Conservation (phyloP, 108 stramenopile species). For the Fragilaria radians region DNA sequence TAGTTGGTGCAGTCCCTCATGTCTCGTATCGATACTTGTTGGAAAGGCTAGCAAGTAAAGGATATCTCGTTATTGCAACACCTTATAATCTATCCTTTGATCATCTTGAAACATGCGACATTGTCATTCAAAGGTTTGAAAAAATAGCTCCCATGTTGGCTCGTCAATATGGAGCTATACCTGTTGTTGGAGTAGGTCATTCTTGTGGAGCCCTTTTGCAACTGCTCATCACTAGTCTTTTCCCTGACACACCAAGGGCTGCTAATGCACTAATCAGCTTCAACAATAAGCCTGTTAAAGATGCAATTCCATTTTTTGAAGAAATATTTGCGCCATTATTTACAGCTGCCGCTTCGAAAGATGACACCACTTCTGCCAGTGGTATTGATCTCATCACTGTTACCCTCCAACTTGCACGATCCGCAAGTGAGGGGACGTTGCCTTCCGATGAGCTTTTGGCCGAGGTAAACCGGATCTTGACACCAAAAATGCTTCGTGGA, state of each 20-base stretch:
- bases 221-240: slow-evolving; percentile 79
- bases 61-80: slow-evolving; percentile 89
- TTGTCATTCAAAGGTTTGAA: slow-evolving; percentile 77
- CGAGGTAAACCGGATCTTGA: neutral
- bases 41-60: slow-evolving; percentile 71
- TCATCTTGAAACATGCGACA: slow-evolving; percentile 83
- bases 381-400: slow-evolving; percentile 25
- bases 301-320: slow-evolving; percentile 84
- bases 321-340: slow-evolving; percentile 83
- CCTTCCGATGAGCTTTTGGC: slow-evolving; percentile 61
- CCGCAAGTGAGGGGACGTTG: slow-evolving; percentile 32
- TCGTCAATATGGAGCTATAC: slow-evolving; percentile 80
- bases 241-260: slow-evolving; percentile 89
- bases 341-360: slow-evolving; percentile 39
- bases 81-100: slow-evolving; percentile 91
- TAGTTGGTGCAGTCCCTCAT: slow-evolving; percentile 87
- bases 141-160: slow-evolving; percentile 64
- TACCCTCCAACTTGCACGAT: slow-evolving; percentile 29
- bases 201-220: slow-evolving; percentile 86
- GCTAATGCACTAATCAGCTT: slow-evolving; percentile 86
- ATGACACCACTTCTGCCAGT: slow-evolving; percentile 27
- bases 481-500: neutral
- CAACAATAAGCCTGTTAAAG: slow-evolving; percentile 84
- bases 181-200: slow-evolving; percentile 92
- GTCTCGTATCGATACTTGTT: slow-evolving; percentile 80